Evolutionary conservation across 1,284 basidiomycete species (phyloP), one percentile per base, ranked within the genome.

Genomic region (Cerrena zonata): DNA sequence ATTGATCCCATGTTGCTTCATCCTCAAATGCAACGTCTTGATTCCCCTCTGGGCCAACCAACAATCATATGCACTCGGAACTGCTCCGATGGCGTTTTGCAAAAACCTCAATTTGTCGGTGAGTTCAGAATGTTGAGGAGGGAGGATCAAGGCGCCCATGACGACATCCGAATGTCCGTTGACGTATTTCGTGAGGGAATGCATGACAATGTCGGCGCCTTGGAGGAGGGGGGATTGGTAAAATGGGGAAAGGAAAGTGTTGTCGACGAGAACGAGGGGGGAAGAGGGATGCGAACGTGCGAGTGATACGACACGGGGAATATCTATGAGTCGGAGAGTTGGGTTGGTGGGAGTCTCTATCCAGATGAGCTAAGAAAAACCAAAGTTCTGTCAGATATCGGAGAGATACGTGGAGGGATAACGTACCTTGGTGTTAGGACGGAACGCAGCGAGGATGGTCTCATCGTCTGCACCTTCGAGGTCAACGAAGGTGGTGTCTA

Each of bases 331-430:
- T n/a, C 86, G 83, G 11, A 98, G 82, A 0, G 91, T 92, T 0
- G 95, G 95, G 71, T 98, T 98, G 13, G 94, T 97, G 0, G 94
- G 95, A 0, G 90, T 80, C 70, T 99, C 94, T 63, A 97, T 84
- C 94, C 94, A 98, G 52, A 99, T 81, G n/a, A 98, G 76, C 88
- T 94, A 58, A 2, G 43, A 40, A 25, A 7, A 26, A 25, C 47
- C 41, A 26, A 27, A n/a, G n/a, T n/a, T n/a, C n/a, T n/a, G n/a
- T n/a, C n/a, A n/a, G n/a, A n/a, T n/a, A n/a, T n/a, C n/a, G n/a
- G n/a, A n/a, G n/a, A 50, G 47, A 19, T 10, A 19, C 40, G 19
- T 24, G 34, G 45, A 36, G 23, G 4, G 18, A 21, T 7, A 36
- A 66, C 78, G 41, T 50, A 90, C 89, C 77, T 89, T 92, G 3